These are phyloP conservation scores for Oenanthe javanica DNA, from an alignment of 140 eudicot genomes.

Conservation along the genomic window DNA sequence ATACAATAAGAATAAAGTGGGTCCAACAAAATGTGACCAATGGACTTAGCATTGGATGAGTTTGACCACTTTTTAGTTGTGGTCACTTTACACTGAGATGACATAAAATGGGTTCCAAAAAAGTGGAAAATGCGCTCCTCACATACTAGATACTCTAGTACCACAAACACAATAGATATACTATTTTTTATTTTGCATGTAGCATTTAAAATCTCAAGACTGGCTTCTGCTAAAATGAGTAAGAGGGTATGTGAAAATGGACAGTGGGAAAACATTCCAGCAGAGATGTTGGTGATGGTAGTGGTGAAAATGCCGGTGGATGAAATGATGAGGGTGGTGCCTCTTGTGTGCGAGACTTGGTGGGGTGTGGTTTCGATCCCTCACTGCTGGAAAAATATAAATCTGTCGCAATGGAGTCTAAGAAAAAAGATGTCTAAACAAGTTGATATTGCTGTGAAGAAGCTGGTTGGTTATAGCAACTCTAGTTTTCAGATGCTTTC, in stretches of 20 bases:
- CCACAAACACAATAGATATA: too few species aligned
- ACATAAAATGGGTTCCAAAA: too few species aligned
- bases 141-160: too few species aligned
- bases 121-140: too few species aligned
- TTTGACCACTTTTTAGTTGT: too few species aligned
- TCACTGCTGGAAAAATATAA: conserved; percentile 32
- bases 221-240: background rate
- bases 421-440: conserved; percentile 15
- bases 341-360: conserved; percentile 38
- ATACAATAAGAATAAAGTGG: too few species aligned
- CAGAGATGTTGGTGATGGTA: conserved; percentile 23
- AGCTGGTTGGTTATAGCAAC: conserved; percentile 27
- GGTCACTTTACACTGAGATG: too few species aligned
- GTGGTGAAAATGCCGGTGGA: conserved; percentile 28
- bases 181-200: too few species aligned
- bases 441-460: conserved; percentile 26
- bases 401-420: conserved; percentile 28
- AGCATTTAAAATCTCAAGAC: too few species aligned
- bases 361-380: conserved; percentile 29
- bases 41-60: too few species aligned
- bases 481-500: conserved; percentile 21
- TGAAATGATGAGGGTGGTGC: conserved; percentile 23
- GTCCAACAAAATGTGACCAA: too few species aligned
- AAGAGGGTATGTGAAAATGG: background rate
- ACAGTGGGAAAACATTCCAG: conserved; percentile 25